Evolutionary conservation across 139 green algal species (phyloP).

Genomic region (Trebouxia sp.): DNA sequence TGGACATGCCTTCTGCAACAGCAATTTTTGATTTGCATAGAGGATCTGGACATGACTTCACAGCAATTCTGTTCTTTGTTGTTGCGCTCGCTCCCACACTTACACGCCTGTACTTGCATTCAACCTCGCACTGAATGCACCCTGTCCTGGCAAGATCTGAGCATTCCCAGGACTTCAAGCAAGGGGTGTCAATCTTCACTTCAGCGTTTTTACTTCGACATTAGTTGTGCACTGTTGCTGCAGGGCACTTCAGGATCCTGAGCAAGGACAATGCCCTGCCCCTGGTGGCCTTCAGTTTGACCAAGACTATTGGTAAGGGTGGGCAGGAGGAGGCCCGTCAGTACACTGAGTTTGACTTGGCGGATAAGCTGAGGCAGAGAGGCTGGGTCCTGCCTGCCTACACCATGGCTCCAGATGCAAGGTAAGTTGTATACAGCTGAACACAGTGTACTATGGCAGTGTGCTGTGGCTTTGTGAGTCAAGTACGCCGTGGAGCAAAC

Average conservation of each 20-base stretch:
- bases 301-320: slow-evolving; percentile 26
- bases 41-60: too few species aligned
- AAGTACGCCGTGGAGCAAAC: too few species aligned
- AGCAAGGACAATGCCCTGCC: slow-evolving; percentile 54
- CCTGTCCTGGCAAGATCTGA: too few species aligned
- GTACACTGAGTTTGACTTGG: slow-evolving; percentile 72
- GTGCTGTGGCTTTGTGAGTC: neutral
- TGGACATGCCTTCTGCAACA: too few species aligned
- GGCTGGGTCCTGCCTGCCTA: slow-evolving; percentile 77
- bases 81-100: too few species aligned
- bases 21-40: too few species aligned
- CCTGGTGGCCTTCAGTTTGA: slow-evolving; percentile 66
- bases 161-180: too few species aligned
- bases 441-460: too few species aligned
- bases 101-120: neutral
- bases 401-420: slow-evolving; percentile 56
- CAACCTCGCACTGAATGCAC: neutral
- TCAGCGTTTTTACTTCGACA: neutral
- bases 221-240: neutral
- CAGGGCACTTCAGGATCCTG: slow-evolving; percentile 51
- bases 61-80: too few species aligned
- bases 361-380: slow-evolving; percentile 54
- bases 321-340: slow-evolving; percentile 23
- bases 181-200: too few species aligned
- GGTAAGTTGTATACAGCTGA: neutral